phyloP scores from a whole-genome alignment of 768 basidiomycete species.

The Lactifluus piperatus region DNA sequence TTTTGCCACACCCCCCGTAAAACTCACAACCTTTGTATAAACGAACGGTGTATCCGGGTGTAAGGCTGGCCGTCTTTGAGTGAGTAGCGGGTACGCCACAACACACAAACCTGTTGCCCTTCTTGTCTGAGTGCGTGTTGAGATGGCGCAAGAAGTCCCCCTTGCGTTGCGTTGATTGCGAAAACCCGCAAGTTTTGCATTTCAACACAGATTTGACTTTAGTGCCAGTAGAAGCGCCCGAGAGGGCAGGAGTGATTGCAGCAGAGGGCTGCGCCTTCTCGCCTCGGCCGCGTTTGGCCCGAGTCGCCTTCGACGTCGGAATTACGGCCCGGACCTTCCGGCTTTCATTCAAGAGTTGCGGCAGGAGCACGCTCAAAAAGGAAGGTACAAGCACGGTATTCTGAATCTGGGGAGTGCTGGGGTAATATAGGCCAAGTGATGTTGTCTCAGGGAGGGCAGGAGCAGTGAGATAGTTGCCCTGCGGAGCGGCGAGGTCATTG shows the following conservation, averaged over 20 bases:
- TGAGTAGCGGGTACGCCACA: conserved; percentile 8
- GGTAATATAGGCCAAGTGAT: conserved; percentile 5
- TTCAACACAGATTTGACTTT: background rate
- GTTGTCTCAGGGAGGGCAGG: background rate
- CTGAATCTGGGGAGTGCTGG: background rate
- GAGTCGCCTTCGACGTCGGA: background rate
- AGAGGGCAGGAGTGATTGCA: background rate
- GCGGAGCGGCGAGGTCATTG: background rate
- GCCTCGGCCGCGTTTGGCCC: background rate
- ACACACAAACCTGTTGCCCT: conserved; percentile 1
- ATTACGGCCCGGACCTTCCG: background rate
- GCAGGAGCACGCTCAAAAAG: background rate
- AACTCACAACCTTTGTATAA: background rate
- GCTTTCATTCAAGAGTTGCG: background rate
- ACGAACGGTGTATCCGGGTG: background rate
- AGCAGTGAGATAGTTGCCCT: background rate
- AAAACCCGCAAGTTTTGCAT: background rate
- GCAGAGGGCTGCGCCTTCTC: background rate
- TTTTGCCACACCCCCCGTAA: conserved; percentile 8
- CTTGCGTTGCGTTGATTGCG: background rate
- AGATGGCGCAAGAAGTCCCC: conserved; percentile 8
- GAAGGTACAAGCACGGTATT: background rate
- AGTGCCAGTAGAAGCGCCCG: background rate
- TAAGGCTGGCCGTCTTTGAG: background rate
- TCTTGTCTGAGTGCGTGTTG: background rate